Evolutionary conservation across 257 asterid species (phyloP).

Genomic region (Rubia yunnanensis): DNA sequence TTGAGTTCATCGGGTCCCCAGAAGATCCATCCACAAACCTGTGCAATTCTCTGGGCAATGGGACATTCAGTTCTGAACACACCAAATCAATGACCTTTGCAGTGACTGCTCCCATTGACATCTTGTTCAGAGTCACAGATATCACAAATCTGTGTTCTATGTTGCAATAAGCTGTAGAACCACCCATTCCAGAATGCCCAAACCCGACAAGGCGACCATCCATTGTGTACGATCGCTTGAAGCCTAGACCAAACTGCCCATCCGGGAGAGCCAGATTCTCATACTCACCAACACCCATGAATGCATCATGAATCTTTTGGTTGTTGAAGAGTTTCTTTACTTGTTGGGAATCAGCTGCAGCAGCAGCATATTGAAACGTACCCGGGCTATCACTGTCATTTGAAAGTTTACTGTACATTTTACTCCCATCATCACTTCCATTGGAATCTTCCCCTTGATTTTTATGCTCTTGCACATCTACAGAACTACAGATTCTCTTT

Average conservation of each 20-base stretch:
- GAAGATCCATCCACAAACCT: slow-evolving; percentile 43
- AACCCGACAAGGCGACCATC: slow-evolving; percentile 65
- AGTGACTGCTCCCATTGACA: slow-evolving; percentile 78
- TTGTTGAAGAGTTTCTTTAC: slow-evolving; percentile 42
- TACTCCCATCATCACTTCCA: slow-evolving; percentile 14
- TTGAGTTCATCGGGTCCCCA: slow-evolving; percentile 23
- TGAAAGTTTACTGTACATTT: slow-evolving; percentile 39
- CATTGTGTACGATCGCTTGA: slow-evolving; percentile 55
- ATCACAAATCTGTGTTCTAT: slow-evolving; percentile 61
- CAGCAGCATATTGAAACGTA: slow-evolving; percentile 1
- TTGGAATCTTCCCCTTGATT: slow-evolving; percentile 6
- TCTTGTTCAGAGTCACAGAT: slow-evolving; percentile 70
- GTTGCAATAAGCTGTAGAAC: slow-evolving; percentile 81
- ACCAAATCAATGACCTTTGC: slow-evolving; percentile 66
- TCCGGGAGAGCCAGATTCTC: slow-evolving; percentile 46
- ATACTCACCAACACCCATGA: slow-evolving; percentile 67
- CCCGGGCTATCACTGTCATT: slow-evolving; percentile 19
- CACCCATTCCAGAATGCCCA: slow-evolving; percentile 95
- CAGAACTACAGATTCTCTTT: slow-evolving; percentile 11
- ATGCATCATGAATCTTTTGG: slow-evolving; percentile 59
- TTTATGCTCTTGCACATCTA: slow-evolving; percentile 9
- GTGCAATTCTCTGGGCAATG: slow-evolving; percentile 58
- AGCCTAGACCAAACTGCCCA: slow-evolving; percentile 83
- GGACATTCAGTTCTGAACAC: slow-evolving; percentile 78
- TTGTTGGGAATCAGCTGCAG: neutral